phyloP scores from a whole-genome alignment of 148 eudicot genomes.

The Camellia japonica region DNA sequence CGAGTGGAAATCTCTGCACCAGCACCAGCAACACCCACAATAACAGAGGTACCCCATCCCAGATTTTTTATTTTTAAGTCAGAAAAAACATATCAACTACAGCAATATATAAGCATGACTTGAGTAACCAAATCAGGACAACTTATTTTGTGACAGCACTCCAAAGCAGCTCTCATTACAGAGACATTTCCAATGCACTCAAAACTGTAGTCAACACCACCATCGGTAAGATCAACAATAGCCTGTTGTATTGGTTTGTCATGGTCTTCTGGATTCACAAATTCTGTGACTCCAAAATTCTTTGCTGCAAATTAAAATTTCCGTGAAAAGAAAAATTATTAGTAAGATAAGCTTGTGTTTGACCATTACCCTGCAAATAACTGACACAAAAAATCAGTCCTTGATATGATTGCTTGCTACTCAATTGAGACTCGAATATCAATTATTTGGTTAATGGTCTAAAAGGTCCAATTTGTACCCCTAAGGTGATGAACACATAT shows the following conservation, averaged over 20 bases:
- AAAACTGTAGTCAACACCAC: constrained; percentile 98
- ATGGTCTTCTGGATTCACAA: constrained; percentile 86
- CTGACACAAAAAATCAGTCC: not conserved
- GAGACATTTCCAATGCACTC: constrained; percentile 97
- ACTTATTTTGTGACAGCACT: constrained; percentile 94
- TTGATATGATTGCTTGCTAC: not conserved
- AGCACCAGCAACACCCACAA: constrained; percentile 97
- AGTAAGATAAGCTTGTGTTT: not conserved
- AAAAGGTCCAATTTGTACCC: not conserved
- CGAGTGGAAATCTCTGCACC: constrained; percentile 97
- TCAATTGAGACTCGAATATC: not conserved
- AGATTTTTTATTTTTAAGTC: constrained; percentile 20
- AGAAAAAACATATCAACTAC: not conserved
- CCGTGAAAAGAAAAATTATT: not conserved
- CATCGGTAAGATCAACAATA: constrained; percentile 87
- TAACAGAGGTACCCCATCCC: constrained; percentile 99
- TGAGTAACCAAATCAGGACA: not conserved
- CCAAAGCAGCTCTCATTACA: constrained; percentile 93
- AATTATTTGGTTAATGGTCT: constrained; percentile 2
- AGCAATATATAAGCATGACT: not conserved
- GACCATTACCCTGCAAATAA: not conserved
- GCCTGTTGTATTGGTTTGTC: constrained; percentile 96
- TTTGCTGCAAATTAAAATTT: constrained; percentile 61
- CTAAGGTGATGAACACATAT: not conserved
- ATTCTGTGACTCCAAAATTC: constrained; percentile 91